Percentiles rank a stretch among this genome's conserved stretches.
Conservation (phyloP, 495 filamentous ascomycete species). For the Talaromyces stipitatus region DNA sequence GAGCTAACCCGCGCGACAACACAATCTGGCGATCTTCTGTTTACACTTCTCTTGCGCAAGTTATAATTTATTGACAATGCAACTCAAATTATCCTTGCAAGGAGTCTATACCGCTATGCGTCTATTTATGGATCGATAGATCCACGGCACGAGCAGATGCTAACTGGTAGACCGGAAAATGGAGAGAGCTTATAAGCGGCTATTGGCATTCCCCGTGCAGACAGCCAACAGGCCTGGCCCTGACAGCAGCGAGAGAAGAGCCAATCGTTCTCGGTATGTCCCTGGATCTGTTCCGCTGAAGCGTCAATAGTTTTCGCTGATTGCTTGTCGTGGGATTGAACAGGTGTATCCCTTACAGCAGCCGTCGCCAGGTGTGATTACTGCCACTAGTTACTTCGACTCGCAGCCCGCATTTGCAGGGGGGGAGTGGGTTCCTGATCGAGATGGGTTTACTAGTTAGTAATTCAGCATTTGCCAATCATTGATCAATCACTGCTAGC, state of each 20-base stretch:
- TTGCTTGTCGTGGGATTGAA: neutral
- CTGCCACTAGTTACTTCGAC: no score
- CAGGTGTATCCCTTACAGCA: neutral
- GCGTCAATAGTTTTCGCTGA: neutral
- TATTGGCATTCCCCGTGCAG: conserved; percentile 10
- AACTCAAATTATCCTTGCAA: neutral
- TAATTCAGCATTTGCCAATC: no score
- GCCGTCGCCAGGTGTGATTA: no score
- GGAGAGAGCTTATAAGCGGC: conserved; percentile 7
- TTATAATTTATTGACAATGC: no score
- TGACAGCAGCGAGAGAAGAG: neutral
- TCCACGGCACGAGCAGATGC: no score
- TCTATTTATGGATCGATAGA: neutral
- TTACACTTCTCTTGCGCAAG: neutral
- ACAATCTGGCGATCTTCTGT: no score
- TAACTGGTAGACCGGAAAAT: neutral
- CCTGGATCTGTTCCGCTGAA: conserved; percentile 4
- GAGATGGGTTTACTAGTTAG: no score
- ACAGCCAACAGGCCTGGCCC: no score
- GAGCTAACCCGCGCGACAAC: no score
- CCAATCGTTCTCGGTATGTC: conserved; percentile 10
- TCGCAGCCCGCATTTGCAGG: neutral
- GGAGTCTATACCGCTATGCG: no score
- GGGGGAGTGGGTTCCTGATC: neutral
- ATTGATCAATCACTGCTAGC: neutral